A percentile compares a stretch with the other conserved stretches of the same genome.
Evolutionary conservation across 2,329 filamentous ascomycete genomes (phyloP).

Genomic region (Cryphonectria japonica): DNA sequence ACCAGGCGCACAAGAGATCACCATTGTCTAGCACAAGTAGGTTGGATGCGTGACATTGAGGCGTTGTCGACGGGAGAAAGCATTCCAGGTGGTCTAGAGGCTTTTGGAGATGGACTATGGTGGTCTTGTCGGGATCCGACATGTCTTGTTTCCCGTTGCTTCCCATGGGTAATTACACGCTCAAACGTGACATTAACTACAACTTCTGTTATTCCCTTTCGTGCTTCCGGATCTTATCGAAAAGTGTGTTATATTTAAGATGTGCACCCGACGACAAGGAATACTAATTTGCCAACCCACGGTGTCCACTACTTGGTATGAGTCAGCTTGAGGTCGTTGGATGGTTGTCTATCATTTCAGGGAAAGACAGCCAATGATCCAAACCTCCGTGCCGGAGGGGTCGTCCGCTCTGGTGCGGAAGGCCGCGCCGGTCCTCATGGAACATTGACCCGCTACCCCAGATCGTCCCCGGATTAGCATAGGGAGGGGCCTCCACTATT

Average conservation of each 20-base stretch:
- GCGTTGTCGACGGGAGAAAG: conserved; percentile 43
- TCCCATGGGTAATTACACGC: neutral
- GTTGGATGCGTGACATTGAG: conserved; percentile 51
- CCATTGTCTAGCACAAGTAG: conserved; percentile 45
- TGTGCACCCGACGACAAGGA: too few relatives aligned
- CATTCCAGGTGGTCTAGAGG: conserved; percentile 4
- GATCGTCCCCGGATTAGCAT: neutral
- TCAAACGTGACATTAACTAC: too few relatives aligned
- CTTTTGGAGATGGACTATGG: conserved; percentile 9
- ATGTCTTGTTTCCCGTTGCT: neutral
- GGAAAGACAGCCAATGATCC: too few relatives aligned
- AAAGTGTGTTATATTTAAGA: too few relatives aligned
- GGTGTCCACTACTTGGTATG: too few relatives aligned
- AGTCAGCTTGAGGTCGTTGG: too few relatives aligned
- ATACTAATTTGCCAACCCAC: too few relatives aligned
- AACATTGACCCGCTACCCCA: neutral
- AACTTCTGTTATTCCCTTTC: too few relatives aligned
- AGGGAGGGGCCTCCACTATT: neutral
- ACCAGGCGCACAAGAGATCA: conserved; percentile 49
- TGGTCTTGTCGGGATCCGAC: neutral
- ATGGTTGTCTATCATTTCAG: too few relatives aligned
- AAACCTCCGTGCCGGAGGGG: too few relatives aligned
- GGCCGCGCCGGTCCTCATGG: neutral
- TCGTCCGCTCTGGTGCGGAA: neutral
- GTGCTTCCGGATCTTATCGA: too few relatives aligned